Conservation (phyloP, 1,139 yeast genomes). For the Pichia sp. region DNA sequence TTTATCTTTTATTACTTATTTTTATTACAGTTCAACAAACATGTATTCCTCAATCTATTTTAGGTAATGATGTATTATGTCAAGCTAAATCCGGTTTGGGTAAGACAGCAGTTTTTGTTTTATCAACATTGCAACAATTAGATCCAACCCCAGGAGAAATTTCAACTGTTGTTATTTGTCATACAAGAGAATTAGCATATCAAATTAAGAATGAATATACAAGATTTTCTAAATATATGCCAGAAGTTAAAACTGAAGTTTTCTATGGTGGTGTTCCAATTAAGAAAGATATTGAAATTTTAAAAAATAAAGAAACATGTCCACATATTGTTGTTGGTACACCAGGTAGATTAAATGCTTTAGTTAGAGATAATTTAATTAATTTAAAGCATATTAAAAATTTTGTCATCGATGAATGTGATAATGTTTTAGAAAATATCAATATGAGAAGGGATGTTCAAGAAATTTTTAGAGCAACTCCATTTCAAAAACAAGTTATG, state of each 20-base stretch:
- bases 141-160: slow-evolving; percentile 98
- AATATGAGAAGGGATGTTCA: slow-evolving; percentile 98
- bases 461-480: slow-evolving; percentile 95
- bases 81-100: slow-evolving; percentile 99
- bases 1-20: not conserved
- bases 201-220: slow-evolving; percentile 97
- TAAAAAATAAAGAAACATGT: slow-evolving; percentile 88
- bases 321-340: slow-evolving; percentile 98
- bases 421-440: slow-evolving; percentile 85
- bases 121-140: slow-evolving; percentile 92
- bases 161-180: slow-evolving; percentile 90
- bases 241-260: slow-evolving; percentile 94
- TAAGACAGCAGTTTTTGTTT: slow-evolving; percentile 96
- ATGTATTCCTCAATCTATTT: slow-evolving; percentile 95
- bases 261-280: slow-evolving; percentile 96
- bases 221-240: slow-evolving; percentile 97
- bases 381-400: slow-evolving; percentile 88
- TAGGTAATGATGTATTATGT: slow-evolving; percentile 96
- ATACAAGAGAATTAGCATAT: slow-evolving; percentile 97
- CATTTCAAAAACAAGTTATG: slow-evolving; percentile 98
- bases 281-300: slow-evolving; percentile 76
- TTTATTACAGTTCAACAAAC: slow-evolving; percentile 81
- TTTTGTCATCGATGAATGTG: slow-evolving; percentile 97
- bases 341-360: slow-evolving; percentile 95
- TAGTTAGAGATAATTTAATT: slow-evolving; percentile 84